Evolutionary conservation across 2,329 filamentous ascomycete genomes (phyloP), one percentile per base, ranked within the genome.

Genomic region (Cercospora sp.): DNA sequence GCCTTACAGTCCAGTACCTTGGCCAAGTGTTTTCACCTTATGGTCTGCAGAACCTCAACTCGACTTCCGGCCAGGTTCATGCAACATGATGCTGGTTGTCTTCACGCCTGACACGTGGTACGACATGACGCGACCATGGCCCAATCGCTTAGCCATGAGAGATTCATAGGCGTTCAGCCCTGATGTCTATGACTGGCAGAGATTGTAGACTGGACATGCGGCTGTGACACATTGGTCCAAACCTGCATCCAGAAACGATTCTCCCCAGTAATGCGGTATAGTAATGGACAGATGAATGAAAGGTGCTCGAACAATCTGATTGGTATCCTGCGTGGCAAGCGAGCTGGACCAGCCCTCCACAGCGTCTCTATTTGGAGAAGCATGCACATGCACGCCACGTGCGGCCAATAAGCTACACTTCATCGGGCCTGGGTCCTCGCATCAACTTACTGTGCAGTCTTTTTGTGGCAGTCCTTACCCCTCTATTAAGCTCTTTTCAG

Each of bases 311-410:
- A 26, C 48, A 16, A 28, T 26, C 23, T 53, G 20, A 53, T 26
- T 26, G 48, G 48, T 53, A 53, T 26, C 10, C 18, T 53, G 20
- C 48, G 10, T 53, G 20, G 23, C 5, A 13, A 6, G 48, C 48
- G 48, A 20, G 48, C 12, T 23, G 23, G 10, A 28, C 20, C 48
- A 53, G 10, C 48, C 48, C 7, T 28, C 12, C 20, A 28, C 48
- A 5, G 7, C 45, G 45, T 48, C 45, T 48, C 42, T 48, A 48
- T 48, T 48, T 16, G 20, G 13, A 53, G 48, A 53, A 53, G 20
- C 48, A 53, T 53, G 48, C 48, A 53, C 48, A 53, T 53, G 48
- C 48, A 53, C 48, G 48, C 20, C 48, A 53, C 20, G 48, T 53
- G 48, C 13, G 48, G 20, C 48, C 48, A 53, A 53, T 53, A 16